Percentiles rank a stretch among this genome's conserved stretches.
Evolutionary conservation across 1,284 basidiomycete genomes (phyloP).

Genomic region (Cryptococcus sp.): DNA sequence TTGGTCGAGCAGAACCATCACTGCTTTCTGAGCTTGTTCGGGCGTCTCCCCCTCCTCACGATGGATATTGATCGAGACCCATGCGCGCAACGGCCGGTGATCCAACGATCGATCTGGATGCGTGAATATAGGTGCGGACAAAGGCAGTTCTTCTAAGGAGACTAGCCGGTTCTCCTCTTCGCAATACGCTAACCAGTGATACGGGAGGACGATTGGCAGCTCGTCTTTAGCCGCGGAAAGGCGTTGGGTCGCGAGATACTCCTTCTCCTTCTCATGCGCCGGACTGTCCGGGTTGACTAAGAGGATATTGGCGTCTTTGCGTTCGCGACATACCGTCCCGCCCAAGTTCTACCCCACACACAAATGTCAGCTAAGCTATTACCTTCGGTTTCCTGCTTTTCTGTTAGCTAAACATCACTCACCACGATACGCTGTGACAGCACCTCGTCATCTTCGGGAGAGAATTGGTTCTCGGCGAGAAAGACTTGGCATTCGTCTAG

Average conservation of each 20-base stretch:
- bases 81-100: constrained; percentile 31
- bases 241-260: not conserved
- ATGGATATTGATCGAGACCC: constrained; percentile 41
- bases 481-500: not conserved
- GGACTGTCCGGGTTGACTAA: constrained; percentile 26
- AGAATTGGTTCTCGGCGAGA: constrained; percentile 16
- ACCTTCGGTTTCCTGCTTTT: not conserved
- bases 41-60: constrained; percentile 13
- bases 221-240: not conserved
- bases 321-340: constrained; percentile 2
- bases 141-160: constrained; percentile 15
- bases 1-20: constrained; percentile 14
- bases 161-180: constrained; percentile 7
- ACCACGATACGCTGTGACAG: constrained; percentile 9
- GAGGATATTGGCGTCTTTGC: constrained; percentile 17
- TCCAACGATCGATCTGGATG: constrained; percentile 15
- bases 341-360: constrained; percentile 13
- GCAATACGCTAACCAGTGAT: constrained; percentile 42
- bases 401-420: constrained; percentile 1
- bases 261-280: constrained; percentile 6
- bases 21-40: constrained; percentile 21
- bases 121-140: constrained; percentile 21
- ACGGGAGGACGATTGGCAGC: constrained; percentile 21
- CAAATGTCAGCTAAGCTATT: not conserved
- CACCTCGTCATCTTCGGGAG: not conserved